Base-by-base conservation (phyloP, 225 moss, liverwort and hornwort species). In the Thuidium tamariscinum region DNA sequence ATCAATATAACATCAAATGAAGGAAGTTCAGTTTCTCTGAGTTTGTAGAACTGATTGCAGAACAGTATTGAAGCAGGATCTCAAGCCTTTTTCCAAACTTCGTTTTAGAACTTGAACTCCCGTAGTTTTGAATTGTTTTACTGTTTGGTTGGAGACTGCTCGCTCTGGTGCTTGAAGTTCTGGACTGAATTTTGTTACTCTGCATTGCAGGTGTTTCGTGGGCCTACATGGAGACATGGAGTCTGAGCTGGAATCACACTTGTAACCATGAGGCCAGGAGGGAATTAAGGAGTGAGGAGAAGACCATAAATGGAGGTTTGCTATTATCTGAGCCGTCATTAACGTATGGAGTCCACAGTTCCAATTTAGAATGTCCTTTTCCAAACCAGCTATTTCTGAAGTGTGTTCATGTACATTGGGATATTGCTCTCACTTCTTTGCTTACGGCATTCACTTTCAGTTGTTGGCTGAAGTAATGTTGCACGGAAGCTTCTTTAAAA, bases 221-320 rank as follows among this genome's bases (percentile, higher is more conserved):
- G 74, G 86, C 57, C 85, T 88, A 78, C 75, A 88, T 91, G 90
- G 87, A 93, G 87, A 91, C 85, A 85, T 84, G 79, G 86, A 70
- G 73, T 34, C 42, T 89, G 88, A 92, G 85, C 85, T 80, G 87
- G 88, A 89, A 85, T 41, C 81, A 61, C 67, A 84, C 63, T 51
- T 74, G 82, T 54, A 89, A 88, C 87, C 83, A 97, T 96, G 97
- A 97, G 92, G 93, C 80, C 91, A 36, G 83, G 88, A 36, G 93
- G 92, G 88, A 77, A 67, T 85, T 91, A 94, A 88, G n/a, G 79
- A 84, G 71, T 87, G 82, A 92, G 95, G 81, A 91, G 89, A 94
- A 93, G 84, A 85, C 90, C 62, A 74, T 86, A 42, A 76, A 34
- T 74, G 71, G 84, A 73, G 79, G 80, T 52, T 76, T 86, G 63